A percentile compares a stretch with the other conserved stretches of the same genome.
Conservation (phyloP, 2,329 filamentous ascomycete genomes). For the Cladosporium cucumerinum region DNA sequence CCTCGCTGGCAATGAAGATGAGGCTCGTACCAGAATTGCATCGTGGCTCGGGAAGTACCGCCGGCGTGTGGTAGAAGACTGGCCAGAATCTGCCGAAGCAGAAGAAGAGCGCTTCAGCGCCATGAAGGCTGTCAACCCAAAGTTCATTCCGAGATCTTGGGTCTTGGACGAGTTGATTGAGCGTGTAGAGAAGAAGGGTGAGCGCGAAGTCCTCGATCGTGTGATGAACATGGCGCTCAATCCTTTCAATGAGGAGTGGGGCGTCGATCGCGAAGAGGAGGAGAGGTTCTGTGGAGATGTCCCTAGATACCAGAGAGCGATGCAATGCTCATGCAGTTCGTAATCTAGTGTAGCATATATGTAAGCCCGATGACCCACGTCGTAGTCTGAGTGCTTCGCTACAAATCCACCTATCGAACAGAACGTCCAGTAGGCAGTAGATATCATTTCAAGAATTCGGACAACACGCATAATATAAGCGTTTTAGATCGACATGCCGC, state of each 20-base stretch:
- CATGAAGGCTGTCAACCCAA: conserved; percentile 89
- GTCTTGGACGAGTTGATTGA: conserved; percentile 90
- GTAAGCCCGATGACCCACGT: not conserved
- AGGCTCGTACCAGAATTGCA: conserved; percentile 65
- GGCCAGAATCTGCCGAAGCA: conserved; percentile 54
- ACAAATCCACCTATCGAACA: not conserved
- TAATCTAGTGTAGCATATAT: conserved; percentile 36
- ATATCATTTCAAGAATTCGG: not conserved
- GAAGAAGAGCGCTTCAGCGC: conserved; percentile 63
- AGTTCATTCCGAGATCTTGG: conserved; percentile 88
- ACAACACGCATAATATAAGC: not conserved
- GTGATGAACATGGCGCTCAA: conserved; percentile 79
- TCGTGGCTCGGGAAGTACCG: conserved; percentile 82
- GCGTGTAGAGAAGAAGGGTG: conserved; percentile 77
- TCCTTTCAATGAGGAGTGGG: conserved; percentile 80
- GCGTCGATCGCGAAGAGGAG: conserved; percentile 67
- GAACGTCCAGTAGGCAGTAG: not conserved
- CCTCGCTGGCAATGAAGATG: conserved; percentile 55
- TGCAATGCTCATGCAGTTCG: conserved; percentile 96
- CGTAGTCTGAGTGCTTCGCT: not conserved
- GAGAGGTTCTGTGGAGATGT: conserved; percentile 82
- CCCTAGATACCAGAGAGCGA: conserved; percentile 69
- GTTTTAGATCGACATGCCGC: no score
- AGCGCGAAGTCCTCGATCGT: conserved; percentile 71
- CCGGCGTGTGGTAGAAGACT: conserved; percentile 69